Percentiles rank a stretch among this genome's conserved stretches.
phyloP scores from a whole-genome alignment of 257 asterid genomes.

The Striga asiatica region DNA sequence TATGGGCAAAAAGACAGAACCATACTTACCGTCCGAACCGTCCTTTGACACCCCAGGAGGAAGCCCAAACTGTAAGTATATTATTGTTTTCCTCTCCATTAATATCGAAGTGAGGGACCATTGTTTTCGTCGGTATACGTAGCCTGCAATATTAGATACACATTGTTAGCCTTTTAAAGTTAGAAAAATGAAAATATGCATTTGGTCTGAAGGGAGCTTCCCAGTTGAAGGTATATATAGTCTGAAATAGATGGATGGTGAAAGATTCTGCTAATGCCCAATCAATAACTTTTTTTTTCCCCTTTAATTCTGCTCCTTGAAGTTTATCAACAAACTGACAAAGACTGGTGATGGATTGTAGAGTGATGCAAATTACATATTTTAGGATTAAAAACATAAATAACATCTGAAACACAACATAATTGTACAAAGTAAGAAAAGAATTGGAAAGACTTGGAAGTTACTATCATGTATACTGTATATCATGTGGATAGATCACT shows the following conservation, averaged over 20 bases:
- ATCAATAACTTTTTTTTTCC: background rate
- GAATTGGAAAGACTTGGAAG: background rate
- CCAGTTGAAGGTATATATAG: background rate
- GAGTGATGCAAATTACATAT: background rate
- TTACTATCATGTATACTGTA: background rate
- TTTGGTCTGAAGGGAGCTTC: background rate
- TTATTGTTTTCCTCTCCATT: background rate
- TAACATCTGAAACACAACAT: background rate
- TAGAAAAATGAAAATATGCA: background rate
- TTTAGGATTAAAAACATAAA: background rate
- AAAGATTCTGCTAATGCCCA: background rate
- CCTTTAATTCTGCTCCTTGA: background rate
- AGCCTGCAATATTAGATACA: background rate
- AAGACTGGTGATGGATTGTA: background rate
- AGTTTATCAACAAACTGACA: no score
- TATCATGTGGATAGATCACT: background rate
- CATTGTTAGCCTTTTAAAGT: background rate
- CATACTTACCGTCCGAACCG: conserved; percentile 96
- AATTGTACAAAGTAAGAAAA: background rate
- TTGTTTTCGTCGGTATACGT: conserved; percentile 7
- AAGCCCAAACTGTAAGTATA: conserved; percentile 55
- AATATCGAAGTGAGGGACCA: background rate
- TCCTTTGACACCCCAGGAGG: conserved; percentile 86
- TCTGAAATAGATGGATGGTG: background rate
- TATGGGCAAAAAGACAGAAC: conserved; percentile 97